Percentiles rank a stretch among this genome's conserved stretches.
Conservation (phyloP, 2,329 filamentous ascomycete genomes). For the Seiridium unicorne region DNA sequence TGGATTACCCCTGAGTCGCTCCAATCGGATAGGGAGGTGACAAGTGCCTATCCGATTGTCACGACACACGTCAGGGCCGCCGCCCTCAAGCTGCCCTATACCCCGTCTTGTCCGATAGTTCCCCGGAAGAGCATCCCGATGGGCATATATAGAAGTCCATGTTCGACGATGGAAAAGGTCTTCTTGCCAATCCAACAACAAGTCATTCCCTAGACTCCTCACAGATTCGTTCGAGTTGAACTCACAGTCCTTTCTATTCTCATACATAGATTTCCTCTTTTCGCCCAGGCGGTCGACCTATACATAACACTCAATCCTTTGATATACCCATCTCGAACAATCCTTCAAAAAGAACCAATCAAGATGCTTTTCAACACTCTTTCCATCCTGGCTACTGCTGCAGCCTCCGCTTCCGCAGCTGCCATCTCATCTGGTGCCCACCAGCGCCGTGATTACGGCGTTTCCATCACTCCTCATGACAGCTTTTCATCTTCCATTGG, state of each 20-base stretch:
- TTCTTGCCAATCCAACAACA: not conserved
- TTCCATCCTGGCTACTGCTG: conserved; percentile 13
- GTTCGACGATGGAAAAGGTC: not conserved
- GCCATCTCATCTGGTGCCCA: conserved; percentile 7
- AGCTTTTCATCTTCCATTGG: conserved; percentile 56
- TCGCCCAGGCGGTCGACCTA: not conserved
- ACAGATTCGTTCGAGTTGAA: not conserved
- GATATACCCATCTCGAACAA: not conserved
- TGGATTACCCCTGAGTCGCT: not conserved
- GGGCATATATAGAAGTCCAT: not conserved
- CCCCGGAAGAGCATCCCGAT: not conserved
- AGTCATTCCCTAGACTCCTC: not conserved
- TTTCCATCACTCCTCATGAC: conserved; percentile 53
- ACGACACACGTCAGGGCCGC: not conserved
- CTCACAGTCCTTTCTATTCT: not conserved
- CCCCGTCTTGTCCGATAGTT: not conserved
- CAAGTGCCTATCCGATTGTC: not conserved
- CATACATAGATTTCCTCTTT: not conserved
- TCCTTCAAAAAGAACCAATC: not conserved
- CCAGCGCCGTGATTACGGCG: conserved; percentile 12
- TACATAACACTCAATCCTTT: not conserved
- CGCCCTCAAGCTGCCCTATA: not conserved
- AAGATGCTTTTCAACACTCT: conserved; percentile 16
- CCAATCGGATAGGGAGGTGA: not conserved
- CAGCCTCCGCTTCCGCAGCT: conserved; percentile 11